phyloP scores from a whole-genome alignment of 805 yeast genomes.

The Ogataea sp. region DNA sequence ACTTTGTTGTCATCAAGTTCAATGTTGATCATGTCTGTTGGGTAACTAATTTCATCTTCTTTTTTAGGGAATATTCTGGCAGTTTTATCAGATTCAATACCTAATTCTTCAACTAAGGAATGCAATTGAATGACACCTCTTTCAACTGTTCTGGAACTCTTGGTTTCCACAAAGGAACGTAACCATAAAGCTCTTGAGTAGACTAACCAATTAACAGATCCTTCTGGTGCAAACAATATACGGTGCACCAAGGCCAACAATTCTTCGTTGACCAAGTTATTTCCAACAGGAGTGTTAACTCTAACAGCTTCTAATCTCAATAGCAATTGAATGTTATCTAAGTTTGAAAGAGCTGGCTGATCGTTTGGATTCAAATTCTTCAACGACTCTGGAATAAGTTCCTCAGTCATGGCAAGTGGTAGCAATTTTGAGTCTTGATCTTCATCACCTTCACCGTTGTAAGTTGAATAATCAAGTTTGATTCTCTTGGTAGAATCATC shows the following conservation, averaged over 20 bases:
- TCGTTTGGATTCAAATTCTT: slow-evolving; percentile 64
- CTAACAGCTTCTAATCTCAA: slow-evolving; percentile 56
- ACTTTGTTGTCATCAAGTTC: slow-evolving; percentile 19
- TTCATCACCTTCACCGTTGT: slow-evolving; percentile 4
- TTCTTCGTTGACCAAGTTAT: slow-evolving; percentile 73
- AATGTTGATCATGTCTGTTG: slow-evolving; percentile 9
- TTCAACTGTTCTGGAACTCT: slow-evolving; percentile 79
- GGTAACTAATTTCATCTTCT: slow-evolving; percentile 19
- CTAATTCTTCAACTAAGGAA: slow-evolving; percentile 82
- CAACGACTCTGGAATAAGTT: slow-evolving; percentile 51
- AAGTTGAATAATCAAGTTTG: slow-evolving; percentile 29
- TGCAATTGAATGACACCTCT: slow-evolving; percentile 93
- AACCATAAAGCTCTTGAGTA: slow-evolving; percentile 85
- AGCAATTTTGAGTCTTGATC: slow-evolving; percentile 31
- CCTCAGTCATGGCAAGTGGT: slow-evolving; percentile 56
- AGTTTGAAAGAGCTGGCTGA: slow-evolving; percentile 64
- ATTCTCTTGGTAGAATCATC: slow-evolving; percentile 31
- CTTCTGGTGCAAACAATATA: slow-evolving; percentile 45
- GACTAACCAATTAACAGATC: slow-evolving; percentile 61
- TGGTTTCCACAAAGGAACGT: slow-evolving; percentile 76
- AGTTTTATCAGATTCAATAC: slow-evolving; percentile 49
- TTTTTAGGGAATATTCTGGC: slow-evolving; percentile 42
- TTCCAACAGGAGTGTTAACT: slow-evolving; percentile 64
- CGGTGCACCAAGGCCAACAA: slow-evolving; percentile 69
- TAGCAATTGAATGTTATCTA: slow-evolving; percentile 69